Percentiles rank a stretch among this genome's conserved stretches.
Evolutionary conservation across 2,329 filamentous ascomycete species (phyloP).

Genomic region (Zymoseptoria pseudotritici): DNA sequence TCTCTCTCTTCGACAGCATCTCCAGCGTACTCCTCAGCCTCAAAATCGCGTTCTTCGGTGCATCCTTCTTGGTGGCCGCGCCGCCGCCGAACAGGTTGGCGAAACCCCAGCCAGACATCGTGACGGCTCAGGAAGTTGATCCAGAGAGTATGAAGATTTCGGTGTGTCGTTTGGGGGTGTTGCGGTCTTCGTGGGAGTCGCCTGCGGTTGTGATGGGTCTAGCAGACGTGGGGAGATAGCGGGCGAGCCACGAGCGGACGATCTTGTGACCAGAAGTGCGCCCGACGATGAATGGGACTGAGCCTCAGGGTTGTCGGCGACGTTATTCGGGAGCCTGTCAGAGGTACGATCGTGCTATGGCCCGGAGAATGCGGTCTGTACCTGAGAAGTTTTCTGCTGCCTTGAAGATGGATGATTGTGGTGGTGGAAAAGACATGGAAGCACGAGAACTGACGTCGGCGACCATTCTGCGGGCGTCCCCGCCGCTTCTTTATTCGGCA

Average conservation of each 20-base stretch:
- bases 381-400: background rate
- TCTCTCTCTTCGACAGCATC: constrained; percentile 96
- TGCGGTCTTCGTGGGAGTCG: background rate
- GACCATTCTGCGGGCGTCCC: background rate
- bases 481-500: background rate
- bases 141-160: background rate
- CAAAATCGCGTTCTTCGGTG: constrained; percentile 93
- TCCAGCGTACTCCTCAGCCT: constrained; percentile 81
- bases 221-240: background rate
- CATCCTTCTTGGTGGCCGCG: constrained; percentile 79
- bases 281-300: background rate
- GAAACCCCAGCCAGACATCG: constrained; percentile 45
- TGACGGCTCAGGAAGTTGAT: constrained; percentile 3
- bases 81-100: constrained; percentile 76
- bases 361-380: background rate
- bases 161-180: background rate
- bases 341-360: background rate
- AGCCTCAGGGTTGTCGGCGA: background rate
- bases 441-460: background rate
- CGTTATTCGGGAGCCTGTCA: background rate
- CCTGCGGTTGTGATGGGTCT: background rate
- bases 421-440: background rate
- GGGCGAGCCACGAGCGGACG: constrained; percentile 18
- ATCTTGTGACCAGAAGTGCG: background rate
- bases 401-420: background rate